Percentiles rank a stretch among this genome's conserved stretches.
These are phyloP conservation scores for Colletotrichum phormii DNA, from an alignment of 2,329 filamentous ascomycete genomes.

Conservation along the genomic window DNA sequence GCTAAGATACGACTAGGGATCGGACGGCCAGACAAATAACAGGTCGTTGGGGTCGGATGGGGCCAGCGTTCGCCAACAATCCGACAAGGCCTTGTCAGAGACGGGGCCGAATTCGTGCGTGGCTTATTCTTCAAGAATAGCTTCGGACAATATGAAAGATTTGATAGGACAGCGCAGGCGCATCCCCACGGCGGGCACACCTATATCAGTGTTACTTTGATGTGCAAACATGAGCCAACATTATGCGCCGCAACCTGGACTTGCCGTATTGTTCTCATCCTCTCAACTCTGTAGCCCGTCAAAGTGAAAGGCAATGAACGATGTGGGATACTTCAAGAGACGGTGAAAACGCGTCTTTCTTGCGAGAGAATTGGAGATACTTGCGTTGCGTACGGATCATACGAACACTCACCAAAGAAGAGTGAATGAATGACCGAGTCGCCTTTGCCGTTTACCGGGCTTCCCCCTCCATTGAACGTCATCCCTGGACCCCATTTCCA, in stretches of 20 bases:
- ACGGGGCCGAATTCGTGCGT: conserved; percentile 6
- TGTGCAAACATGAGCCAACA: conserved; percentile 7
- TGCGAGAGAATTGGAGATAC: no score
- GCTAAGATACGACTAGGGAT: not conserved
- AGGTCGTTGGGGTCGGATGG: not conserved
- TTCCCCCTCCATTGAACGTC: conserved; percentile 1
- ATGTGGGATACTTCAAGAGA: not conserved
- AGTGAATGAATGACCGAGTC: not conserved
- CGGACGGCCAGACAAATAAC: not conserved
- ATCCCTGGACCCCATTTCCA: conserved; percentile 15
- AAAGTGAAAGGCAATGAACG: not conserved
- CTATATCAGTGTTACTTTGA: not conserved
- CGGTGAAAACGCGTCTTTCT: no score
- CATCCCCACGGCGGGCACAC: not conserved
- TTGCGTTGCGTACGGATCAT: not conserved
- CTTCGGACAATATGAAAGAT: not conserved
- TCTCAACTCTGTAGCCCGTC: not conserved
- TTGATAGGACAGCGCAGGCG: not conserved
- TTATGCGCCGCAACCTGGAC: conserved; percentile 5
- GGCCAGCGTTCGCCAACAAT: not conserved
- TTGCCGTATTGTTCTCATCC: not conserved
- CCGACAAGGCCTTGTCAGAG: conserved; percentile 19
- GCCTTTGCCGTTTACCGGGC: not conserved
- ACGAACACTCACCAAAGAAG: not conserved
- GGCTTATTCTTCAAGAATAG: not conserved